Conservation (phyloP, 495 filamentous ascomycete species). For the Hypoxylon trugodes region DNA sequence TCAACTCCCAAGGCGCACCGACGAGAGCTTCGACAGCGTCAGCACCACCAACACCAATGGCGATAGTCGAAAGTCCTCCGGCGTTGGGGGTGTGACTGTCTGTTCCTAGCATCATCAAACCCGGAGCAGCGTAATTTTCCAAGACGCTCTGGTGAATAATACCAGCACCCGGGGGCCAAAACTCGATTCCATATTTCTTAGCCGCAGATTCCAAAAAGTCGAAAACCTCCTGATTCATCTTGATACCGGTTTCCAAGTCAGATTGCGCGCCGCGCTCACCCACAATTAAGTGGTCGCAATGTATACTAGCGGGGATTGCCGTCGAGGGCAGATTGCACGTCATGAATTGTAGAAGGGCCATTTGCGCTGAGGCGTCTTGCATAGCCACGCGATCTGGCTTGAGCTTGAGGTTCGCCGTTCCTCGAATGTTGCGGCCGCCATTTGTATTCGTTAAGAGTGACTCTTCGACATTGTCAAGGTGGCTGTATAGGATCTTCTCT, state of each 20-base stretch:
- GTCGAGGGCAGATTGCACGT: constrained; percentile 89
- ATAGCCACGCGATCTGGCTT: constrained; percentile 98
- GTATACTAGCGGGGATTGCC: constrained; percentile 96
- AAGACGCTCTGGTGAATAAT: constrained; percentile 99
- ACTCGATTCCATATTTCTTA: constrained; percentile 97
- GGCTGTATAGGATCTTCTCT: constrained; percentile 98
- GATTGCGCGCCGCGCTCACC: constrained; percentile 87
- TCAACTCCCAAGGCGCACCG: constrained; percentile 96
- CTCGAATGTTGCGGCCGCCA: constrained; percentile 83
- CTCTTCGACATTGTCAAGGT: constrained; percentile 87
- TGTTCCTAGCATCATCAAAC: constrained; percentile 99
- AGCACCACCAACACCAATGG: constrained; percentile 96
- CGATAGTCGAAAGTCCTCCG: constrained; percentile 90
- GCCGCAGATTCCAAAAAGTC: constrained; percentile 95
- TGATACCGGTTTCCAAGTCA: constrained; percentile 85
- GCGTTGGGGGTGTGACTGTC: constrained; percentile 98
- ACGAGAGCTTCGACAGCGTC: constrained; percentile 98
- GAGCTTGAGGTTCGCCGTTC: constrained; percentile 92
- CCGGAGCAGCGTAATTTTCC: constrained; percentile 97
- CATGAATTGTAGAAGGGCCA: constrained; percentile 99
- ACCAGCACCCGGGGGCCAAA: constrained; percentile 98
- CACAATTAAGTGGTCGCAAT: constrained; percentile 99
- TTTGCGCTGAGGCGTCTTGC: constrained; percentile 98
- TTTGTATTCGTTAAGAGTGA: constrained; percentile 79
- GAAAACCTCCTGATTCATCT: constrained; percentile 95